Evolutionary conservation across 805 yeast species (phyloP).

Genomic region (Cyberlindnera americana): DNA sequence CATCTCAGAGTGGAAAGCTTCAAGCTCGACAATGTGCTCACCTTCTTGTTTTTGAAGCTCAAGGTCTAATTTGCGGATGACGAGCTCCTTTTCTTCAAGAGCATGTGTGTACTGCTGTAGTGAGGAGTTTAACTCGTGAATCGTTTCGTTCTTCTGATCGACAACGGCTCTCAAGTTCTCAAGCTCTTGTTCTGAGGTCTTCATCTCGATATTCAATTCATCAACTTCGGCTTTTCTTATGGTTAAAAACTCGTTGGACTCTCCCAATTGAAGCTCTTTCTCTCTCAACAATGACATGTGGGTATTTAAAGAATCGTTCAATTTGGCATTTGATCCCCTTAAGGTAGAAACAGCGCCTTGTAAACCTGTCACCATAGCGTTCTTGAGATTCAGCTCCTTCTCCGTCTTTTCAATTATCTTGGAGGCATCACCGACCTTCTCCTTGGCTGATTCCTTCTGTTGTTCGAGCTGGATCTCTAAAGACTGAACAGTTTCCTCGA

Average conservation of each 20-base stretch:
- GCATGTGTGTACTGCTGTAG: slow-evolving; percentile 12
- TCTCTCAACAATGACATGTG: not conserved
- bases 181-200: slow-evolving; percentile 5
- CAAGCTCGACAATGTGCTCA: slow-evolving; percentile 36
- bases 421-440: not conserved
- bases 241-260: slow-evolving; percentile 18
- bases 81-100: slow-evolving; percentile 21
- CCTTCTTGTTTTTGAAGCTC: slow-evolving; percentile 32
- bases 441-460: slow-evolving; percentile 1
- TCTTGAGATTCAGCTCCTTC: slow-evolving; percentile 12
- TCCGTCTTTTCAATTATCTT: not conserved
- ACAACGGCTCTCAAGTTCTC: slow-evolving; percentile 4
- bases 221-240: slow-evolving; percentile 29
- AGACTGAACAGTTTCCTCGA: not conserved
- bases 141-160: slow-evolving; percentile 11
- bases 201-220: slow-evolving; percentile 24
- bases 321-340: not conserved
- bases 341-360: slow-evolving; percentile 15
- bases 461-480: slow-evolving; percentile 2
- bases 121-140: slow-evolving; percentile 8
- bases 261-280: slow-evolving; percentile 6
- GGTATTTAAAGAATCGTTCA: not conserved
- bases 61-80: slow-evolving; percentile 28
- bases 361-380: slow-evolving; percentile 12
- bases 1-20: slow-evolving; percentile 33